Conservation (phyloP, 768 basidiomycete species). For the Termitomyces sp. region DNA sequence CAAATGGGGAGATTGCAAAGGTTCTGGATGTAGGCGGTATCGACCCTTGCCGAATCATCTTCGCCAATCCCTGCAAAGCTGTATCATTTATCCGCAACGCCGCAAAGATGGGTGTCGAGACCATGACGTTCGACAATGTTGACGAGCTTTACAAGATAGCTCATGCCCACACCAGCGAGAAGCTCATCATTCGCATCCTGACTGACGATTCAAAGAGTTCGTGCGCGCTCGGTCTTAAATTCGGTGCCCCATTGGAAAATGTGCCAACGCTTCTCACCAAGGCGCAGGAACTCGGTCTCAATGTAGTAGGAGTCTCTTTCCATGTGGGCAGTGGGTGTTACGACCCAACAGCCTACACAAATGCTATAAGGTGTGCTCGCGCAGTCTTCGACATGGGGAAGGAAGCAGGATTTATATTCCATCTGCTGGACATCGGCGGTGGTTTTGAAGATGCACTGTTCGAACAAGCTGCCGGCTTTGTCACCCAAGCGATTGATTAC, state of each 20-base stretch:
- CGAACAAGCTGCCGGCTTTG: slow-evolving; percentile 66
- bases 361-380: slow-evolving; percentile 83
- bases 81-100: slow-evolving; percentile 87
- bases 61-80: slow-evolving; percentile 99
- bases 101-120: slow-evolving; percentile 72
- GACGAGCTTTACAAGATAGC: slow-evolving; percentile 95
- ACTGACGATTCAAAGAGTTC: slow-evolving; percentile 95
- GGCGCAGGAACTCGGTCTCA: slow-evolving; percentile 71
- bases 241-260: slow-evolving; percentile 78
- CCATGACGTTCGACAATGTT: slow-evolving; percentile 97
- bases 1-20: slow-evolving; percentile 83
- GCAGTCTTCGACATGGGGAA: slow-evolving; percentile 84
- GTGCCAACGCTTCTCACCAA: slow-evolving; percentile 77
- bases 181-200: slow-evolving; percentile 89
- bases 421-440: slow-evolving; percentile 88
- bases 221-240: slow-evolving; percentile 91
- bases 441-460: slow-evolving; percentile 92
- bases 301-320: slow-evolving; percentile 96
- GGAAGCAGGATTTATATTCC: slow-evolving; percentile 76
- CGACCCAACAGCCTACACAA: slow-evolving; percentile 85
- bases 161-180: slow-evolving; percentile 70
- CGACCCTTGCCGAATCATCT: slow-evolving; percentile 81
- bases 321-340: slow-evolving; percentile 98
- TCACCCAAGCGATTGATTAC: slow-evolving; percentile 65
- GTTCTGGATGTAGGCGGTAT: slow-evolving; percentile 73